Conservation (phyloP, 495 filamentous ascomycete species). For the Podospora sp. region DNA sequence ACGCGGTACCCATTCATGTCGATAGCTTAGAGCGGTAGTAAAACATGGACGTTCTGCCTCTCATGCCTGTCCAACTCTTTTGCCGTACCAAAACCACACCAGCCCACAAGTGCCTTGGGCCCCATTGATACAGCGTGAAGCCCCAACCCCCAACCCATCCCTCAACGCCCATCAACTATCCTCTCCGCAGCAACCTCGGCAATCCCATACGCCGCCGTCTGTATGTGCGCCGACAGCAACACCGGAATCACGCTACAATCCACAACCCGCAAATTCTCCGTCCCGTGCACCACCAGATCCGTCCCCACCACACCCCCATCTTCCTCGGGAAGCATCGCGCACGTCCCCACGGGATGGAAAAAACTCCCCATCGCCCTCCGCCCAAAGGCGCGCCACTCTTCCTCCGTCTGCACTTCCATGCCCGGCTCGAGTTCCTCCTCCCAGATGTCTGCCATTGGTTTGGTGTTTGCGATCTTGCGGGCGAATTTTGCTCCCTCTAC, state of each 20-base stretch:
- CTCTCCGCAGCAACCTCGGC: conserved; percentile 48
- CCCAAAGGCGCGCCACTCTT: conserved; percentile 30
- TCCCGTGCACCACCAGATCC: conserved; percentile 49
- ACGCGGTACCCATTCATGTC: no score
- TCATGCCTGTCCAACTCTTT: no score
- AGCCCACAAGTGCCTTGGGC: no score
- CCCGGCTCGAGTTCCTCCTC: conserved; percentile 36
- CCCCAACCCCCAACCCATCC: no score
- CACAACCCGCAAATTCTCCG: conserved; percentile 37
- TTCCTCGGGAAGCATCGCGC: conserved; percentile 49
- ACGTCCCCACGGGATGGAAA: conserved; percentile 47
- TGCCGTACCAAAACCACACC: no score
- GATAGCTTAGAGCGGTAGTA: no score
- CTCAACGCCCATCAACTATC: conserved; percentile 27
- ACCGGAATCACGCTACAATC: conserved; percentile 40
- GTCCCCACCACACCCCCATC: conserved; percentile 54
- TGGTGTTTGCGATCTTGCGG: conserved; percentile 24
- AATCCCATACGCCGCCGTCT: conserved; percentile 43
- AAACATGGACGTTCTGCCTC: no score
- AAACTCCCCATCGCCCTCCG: conserved; percentile 23
- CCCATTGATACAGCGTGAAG: no score
- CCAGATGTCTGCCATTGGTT: conserved; percentile 28
- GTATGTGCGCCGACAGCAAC: conserved; percentile 35
- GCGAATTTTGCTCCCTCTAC: conserved; percentile 28
- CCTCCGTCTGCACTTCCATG: conserved; percentile 22